A percentile compares a stretch with the other conserved stretches of the same genome.
Conservation (phyloP, 257 asterid genomes). For the Rhazya stricta region DNA sequence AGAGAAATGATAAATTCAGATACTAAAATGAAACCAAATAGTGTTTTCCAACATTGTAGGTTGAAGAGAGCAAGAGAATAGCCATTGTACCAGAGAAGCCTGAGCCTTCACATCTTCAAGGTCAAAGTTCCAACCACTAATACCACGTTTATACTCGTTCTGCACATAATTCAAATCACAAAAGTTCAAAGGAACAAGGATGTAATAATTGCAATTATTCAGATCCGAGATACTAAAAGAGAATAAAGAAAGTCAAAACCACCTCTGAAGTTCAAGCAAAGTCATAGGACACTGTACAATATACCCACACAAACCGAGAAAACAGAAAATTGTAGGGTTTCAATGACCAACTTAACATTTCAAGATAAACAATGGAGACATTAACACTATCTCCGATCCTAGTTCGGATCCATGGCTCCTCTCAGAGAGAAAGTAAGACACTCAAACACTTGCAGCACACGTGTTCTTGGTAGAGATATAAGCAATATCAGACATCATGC, state of each 20-base stretch:
- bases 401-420: background rate
- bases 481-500: background rate
- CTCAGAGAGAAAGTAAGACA: background rate
- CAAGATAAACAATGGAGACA: background rate
- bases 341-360: background rate
- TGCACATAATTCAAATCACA: constrained; percentile 25
- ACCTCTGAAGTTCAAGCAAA: constrained; percentile 1
- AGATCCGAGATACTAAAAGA: background rate
- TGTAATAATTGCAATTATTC: background rate
- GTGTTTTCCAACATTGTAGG: background rate
- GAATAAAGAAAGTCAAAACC: background rate
- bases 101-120: constrained; percentile 65
- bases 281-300: background rate
- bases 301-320: background rate
- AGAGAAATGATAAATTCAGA: background rate
- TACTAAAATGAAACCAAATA: background rate
- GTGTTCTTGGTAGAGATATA: background rate
- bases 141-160: constrained; percentile 68
- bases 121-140: constrained; percentile 67
- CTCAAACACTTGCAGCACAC: background rate
- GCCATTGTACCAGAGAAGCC: constrained; percentile 50
- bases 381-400: background rate
- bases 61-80: constrained; percentile 11
- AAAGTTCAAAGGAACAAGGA: background rate
- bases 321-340: background rate